Base-by-base conservation (phyloP, 129 eudicot species). In the Cynara cardunculus region DNA sequence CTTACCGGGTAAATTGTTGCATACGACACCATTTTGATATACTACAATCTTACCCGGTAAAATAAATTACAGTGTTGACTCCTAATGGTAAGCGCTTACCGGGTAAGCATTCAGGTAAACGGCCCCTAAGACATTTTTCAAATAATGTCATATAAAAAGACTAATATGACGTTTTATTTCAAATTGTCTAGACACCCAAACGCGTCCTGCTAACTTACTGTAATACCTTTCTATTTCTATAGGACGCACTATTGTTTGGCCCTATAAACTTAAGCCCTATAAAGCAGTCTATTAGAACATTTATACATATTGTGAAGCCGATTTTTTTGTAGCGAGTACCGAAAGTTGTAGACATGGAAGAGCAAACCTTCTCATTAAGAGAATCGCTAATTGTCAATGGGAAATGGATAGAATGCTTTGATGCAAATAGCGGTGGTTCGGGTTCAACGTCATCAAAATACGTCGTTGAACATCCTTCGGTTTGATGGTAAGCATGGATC, bases 381-480 rank as follows among this genome's bases (percentile, higher is more conserved):
- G 87, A 80, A 71, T 85, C 89, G 72, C 85, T 85, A 82, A 87
- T 86, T 74, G 98, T 91, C 82, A 94, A 79, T 1, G 98, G 98
- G 80, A 92, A 94, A 89, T 92, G 97, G 72, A 94, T 88, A 62
- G 97, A 90, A 87, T 86, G 88, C 86, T 69, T 85, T 73, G 98
- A 92, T 25, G 97, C 97, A 88, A 94, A 92, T 83, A 94, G 72
- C 74, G 87, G 94, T n/a, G 92, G 94, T 70, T 90, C 92, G 49
- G 94, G 94, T 69, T 90, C 92, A 64, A 83, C 71, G 5, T 75
- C 81, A 66, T 78, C 65, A 66, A 86, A 87, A 78, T 87, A 85
- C 18, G 87, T 87, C 71, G 79, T 21, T 65, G 64, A 75, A 53
- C 78, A 86, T 79, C 65, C 96, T 53, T 79, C 91, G 1, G 73